Percentiles rank a stretch among this genome's conserved stretches.
Conservation (phyloP, 106 monocot species). For the Phalaenopsis equestris region DNA sequence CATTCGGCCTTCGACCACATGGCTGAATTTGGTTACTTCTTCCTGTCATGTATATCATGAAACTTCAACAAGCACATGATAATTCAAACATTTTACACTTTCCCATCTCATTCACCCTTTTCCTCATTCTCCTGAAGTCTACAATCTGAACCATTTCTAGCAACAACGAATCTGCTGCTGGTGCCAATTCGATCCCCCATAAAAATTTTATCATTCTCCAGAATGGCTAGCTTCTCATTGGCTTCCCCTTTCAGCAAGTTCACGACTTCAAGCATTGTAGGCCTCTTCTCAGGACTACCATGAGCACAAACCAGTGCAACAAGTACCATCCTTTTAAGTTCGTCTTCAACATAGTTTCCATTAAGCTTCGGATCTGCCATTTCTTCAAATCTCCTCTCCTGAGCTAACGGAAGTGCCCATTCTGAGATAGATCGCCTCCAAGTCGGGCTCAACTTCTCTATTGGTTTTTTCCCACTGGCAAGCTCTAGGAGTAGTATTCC, state of each 20-base stretch:
- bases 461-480: conserved; percentile 41
- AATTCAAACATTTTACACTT: background rate
- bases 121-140: conserved; percentile 3
- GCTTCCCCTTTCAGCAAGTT: conserved; percentile 25
- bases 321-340: conserved; percentile 38
- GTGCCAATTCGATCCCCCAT: background rate
- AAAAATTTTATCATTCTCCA: conserved; percentile 30
- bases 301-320: conserved; percentile 45
- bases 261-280: conserved; percentile 16
- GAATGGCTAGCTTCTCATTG: conserved; percentile 4
- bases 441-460: conserved; percentile 25
- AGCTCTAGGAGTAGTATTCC: conserved; percentile 54
- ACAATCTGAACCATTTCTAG: background rate
- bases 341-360: conserved; percentile 22
- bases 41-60: background rate
- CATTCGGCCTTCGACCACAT: background rate
- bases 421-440: conserved; percentile 28
- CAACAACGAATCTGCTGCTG: background rate
- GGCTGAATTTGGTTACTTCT: background rate
- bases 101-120: background rate
- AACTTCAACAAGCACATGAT: background rate
- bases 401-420: conserved; percentile 50
- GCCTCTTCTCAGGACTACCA: conserved; percentile 23
- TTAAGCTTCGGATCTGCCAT: conserved; percentile 39
- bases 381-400: conserved; percentile 30